These are phyloP conservation scores for Fomitopsis pulvina DNA, from an alignment of 768 basidiomycete species.

Conservation along the genomic window DNA sequence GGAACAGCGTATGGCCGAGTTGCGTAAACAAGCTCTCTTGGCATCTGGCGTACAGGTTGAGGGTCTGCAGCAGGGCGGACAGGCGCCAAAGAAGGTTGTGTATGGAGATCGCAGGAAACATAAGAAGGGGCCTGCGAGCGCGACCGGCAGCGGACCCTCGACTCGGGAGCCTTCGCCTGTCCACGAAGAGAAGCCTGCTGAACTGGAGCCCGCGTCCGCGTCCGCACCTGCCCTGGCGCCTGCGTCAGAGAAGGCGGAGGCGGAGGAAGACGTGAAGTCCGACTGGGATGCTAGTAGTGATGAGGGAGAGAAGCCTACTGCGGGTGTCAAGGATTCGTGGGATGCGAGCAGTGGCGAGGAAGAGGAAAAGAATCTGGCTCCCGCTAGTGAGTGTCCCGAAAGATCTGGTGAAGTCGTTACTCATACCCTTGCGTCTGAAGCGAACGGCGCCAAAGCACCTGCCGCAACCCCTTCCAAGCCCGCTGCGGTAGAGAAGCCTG, in stretches of 20 bases:
- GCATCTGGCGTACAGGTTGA: conserved; percentile 88
- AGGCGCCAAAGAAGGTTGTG: conserved; percentile 62
- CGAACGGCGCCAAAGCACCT: conserved; percentile 5
- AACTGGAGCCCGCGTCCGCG: conserved; percentile 19
- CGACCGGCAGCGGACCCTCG: conserved; percentile 15
- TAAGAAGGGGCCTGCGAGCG: conserved; percentile 27
- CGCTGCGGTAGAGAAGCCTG: conserved; percentile 21
- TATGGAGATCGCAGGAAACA: conserved; percentile 85
- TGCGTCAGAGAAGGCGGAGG: conserved; percentile 11
- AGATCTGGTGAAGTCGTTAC: too few species aligned
- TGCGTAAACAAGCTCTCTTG: conserved; percentile 84
- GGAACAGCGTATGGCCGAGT: conserved; percentile 85
- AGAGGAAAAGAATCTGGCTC: conserved; percentile 19
- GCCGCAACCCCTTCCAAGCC: conserved; percentile 14
- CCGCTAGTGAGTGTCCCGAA: conserved; percentile 5
- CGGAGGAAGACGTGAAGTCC: conserved; percentile 28
- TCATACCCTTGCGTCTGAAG: not conserved
- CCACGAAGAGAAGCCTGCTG: conserved; percentile 23
- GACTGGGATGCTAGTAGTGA: conserved; percentile 46
- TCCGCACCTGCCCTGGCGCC: conserved; percentile 21
- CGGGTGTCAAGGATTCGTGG: conserved; percentile 46
- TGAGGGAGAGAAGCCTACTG: conserved; percentile 26
- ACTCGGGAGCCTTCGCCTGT: conserved; percentile 21
- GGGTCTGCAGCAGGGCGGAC: conserved; percentile 62
- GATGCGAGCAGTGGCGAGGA: conserved; percentile 43